phyloP scores from a whole-genome alignment of 371 early-diverging fungal genomes.

The Mucor piriformis region DNA sequence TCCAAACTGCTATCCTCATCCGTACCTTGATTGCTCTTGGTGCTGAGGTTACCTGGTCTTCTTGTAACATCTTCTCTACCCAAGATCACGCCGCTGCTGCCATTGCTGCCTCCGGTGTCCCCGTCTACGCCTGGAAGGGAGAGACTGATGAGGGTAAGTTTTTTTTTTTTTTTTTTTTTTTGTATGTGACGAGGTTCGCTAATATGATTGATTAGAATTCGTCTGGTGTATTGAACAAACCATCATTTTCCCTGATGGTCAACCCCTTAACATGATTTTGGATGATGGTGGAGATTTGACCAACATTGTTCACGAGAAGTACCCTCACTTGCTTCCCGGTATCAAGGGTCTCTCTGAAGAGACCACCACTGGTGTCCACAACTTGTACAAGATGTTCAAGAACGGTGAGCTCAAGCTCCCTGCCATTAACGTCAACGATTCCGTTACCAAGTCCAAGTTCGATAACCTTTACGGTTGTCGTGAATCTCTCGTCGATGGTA shows the following conservation, averaged over 20 bases:
- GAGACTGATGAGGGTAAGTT: conserved; percentile 84
- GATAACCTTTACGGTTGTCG: conserved; percentile 99
- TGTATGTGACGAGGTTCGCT: no score
- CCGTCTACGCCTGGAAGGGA: conserved; percentile 95
- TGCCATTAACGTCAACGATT: conserved; percentile 99
- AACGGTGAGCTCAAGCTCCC: conserved; percentile 95
- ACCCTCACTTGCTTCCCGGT: conserved; percentile 78
- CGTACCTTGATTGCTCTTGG: conserved; percentile 96
- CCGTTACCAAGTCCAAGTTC: conserved; percentile 99
- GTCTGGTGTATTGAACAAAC: conserved; percentile 98
- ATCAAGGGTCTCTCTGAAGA: conserved; percentile 98
- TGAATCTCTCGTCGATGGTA: conserved; percentile 99
- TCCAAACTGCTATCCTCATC: conserved; percentile 97
- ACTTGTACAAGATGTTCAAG: conserved; percentile 97
- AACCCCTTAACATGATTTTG: conserved; percentile 97
- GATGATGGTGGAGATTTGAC: conserved; percentile 99
- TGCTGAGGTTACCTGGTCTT: conserved; percentile 98
- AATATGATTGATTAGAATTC: conserved; percentile 79
- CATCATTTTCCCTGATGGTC: conserved; percentile 92
- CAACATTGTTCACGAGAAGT: conserved; percentile 94
- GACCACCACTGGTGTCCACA: conserved; percentile 99
- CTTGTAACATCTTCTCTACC: conserved; percentile 99
- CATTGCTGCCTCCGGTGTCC: conserved; percentile 83
- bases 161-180: neutral
- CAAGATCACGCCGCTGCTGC: conserved; percentile 96